phyloP scores from a whole-genome alignment of 306 rosid genomes.

The Malus asiatica region DNA sequence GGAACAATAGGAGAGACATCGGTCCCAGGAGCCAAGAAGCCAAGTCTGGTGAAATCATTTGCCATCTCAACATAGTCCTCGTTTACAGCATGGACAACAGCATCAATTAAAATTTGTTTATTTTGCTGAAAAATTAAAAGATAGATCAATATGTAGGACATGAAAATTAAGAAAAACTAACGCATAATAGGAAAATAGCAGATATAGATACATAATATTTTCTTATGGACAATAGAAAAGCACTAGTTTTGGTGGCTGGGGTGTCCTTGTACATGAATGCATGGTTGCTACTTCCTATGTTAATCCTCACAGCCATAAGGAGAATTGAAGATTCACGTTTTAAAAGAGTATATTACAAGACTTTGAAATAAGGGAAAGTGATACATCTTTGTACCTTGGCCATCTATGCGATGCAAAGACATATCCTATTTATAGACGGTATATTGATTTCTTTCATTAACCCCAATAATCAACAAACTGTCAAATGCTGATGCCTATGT shows the following conservation, averaged over 20 bases:
- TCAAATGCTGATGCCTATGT: not conserved
- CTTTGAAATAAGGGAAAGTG: not conserved
- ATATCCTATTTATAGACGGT: not conserved
- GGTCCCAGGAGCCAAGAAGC: conserved; percentile 91
- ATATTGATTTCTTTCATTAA: not conserved
- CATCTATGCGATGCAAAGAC: not conserved
- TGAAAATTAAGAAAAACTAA: not conserved
- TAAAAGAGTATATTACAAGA: not conserved
- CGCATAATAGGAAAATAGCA: not conserved
- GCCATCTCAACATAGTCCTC: conserved; percentile 99
- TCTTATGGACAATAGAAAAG: not conserved
- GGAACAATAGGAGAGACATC: conserved; percentile 96
- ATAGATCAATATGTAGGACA: conserved; percentile 17
- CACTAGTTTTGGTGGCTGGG: not conserved
- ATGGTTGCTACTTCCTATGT: not conserved
- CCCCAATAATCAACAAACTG: not conserved
- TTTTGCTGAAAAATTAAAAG: conserved; percentile 60
- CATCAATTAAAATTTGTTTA: conserved; percentile 91
- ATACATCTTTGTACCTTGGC: not conserved
- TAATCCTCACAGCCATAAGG: not conserved
- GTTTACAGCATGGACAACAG: conserved; percentile 97
- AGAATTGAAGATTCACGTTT: not conserved
- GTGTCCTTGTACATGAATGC: not conserved
- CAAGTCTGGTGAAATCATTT: conserved; percentile 93
- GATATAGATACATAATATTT: not conserved